Base-by-base conservation (phyloP, 805 yeast genomes). In the Henningerozyma blattae region DNA sequence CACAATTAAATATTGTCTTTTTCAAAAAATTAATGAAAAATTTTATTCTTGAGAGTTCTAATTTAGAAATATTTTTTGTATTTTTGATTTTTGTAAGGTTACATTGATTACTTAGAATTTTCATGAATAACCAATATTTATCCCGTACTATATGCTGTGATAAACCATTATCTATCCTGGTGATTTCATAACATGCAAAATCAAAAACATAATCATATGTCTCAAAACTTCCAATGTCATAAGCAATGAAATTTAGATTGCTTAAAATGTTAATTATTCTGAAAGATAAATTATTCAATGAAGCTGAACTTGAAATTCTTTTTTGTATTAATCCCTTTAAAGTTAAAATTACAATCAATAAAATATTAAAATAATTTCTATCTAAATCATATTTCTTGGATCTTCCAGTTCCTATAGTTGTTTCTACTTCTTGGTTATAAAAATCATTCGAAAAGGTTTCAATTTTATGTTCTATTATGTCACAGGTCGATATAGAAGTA, bases 211-310 rank as follows among this genome's bases (percentile, higher is more conserved):
- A 43, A 25, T 47, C 50, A 31, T 52, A 55, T 5, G 52, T 39
- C 22, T 46, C 41, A 27, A 55, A 54, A 2, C 54, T 34, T 2
- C 59, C 58, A 32, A 54, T 44, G 32, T 45, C 49, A 3, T 33
- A 22, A 2, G 44, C 34, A 20, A 54, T 49, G 28, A 49, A 54
- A 34, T 47, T 42, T 14, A 47, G 18, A 29, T 40, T 34, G 31
- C 36, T 48, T 5, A 54, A 31, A n/a, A 44, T 38, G 18, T 41
- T 26, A 1, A 47, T 26, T 10, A 40, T 38, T 22, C 40, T 9
- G 14, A 5, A n/a, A 24, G n/a, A n/a, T n/a, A n/a, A 43, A 8
- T 31, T 28, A 26, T 39, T 41, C 49, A 44, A 42, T 7, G 29
- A 18, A 13, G 15, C 10, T 10, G 46, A 39, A 4, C 36, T 22